Percentiles rank a stretch among this genome's conserved stretches.
phyloP scores from a whole-genome alignment of 345 rosid genomes.

The Dimocarpus longan region DNA sequence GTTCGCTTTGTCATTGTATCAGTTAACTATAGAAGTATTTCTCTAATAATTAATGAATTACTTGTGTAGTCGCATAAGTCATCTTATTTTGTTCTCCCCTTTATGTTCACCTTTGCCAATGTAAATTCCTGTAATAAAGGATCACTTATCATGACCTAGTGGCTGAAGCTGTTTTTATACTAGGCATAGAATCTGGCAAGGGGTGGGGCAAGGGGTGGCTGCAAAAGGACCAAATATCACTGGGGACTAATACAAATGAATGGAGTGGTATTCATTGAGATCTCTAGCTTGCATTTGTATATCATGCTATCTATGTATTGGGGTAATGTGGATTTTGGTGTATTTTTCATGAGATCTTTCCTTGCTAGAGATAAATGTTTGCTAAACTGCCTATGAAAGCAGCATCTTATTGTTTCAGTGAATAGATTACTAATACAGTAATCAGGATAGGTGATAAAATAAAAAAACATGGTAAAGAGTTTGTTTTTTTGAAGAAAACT shows the following conservation, averaged over 20 bases:
- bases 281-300: neutral
- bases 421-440: neutral
- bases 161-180: neutral
- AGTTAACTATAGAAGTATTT: neutral
- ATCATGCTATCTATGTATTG: neutral
- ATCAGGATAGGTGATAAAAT: neutral
- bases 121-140: neutral
- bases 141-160: neutral
- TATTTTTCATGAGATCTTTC: neutral
- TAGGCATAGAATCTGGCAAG: neutral
- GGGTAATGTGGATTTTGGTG: neutral
- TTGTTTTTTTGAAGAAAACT: neutral
- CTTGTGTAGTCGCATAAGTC: neutral
- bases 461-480: neutral
- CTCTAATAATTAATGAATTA: neutral
- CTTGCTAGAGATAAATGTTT: neutral
- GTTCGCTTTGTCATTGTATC: neutral
- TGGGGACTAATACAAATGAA: neutral
- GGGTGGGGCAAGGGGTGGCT: neutral
- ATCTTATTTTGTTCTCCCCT: neutral
- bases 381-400: constrained; percentile 1
- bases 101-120: neutral
- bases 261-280: neutral
- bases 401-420: neutral
- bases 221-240: neutral